Base-by-base conservation (phyloP, 768 basidiomycete genomes). In the Boletus tylopilopsis region DNA sequence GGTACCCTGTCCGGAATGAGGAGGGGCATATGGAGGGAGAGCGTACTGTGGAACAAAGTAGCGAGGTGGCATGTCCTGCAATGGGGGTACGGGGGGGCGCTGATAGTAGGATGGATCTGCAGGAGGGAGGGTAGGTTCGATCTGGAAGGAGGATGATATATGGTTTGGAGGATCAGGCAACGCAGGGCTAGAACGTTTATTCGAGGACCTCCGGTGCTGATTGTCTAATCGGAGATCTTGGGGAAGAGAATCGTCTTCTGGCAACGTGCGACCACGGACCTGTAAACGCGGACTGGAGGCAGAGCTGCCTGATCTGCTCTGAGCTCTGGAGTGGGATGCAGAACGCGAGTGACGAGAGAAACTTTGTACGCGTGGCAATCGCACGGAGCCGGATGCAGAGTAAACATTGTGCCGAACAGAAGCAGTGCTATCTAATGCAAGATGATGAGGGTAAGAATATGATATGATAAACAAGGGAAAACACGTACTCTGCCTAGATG, bases 261-360 rank as follows among this genome's bases (percentile, higher is more conserved):
- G 75, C 37, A 80, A 57, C 16, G 73, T 66, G 50, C 71, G 68
- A 19, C 69, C 73, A 51, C 75, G 68, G 33, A 70, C 43, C 49
- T 64, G 63, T 13, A 71, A 42, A 37, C 64, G 70, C 13, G 80
- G 80, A 48, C 80, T 82, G 11, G 80, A 79, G 5, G 75, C 72
- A 18, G 71, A 64, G 57, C 77, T 79, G 27, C 70, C 74, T 0
- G 74, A 68, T 40, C 70, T 69, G 39, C 78, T 79, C 38, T 76
- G 73, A 24, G 66, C 59, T 44, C 71, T 69, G 13, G 79, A 79
- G 6, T 77, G 76, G 5, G 75, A 64, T 7, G 63, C 58, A 11
- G 76, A 76, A 9, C 64, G 52, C 22, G 73, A 62, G 37, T 47
- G 38, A 18, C 66, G 45, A 12, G 66, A 61, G 43, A 67, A 42